Evolutionary conservation across 2,329 filamentous ascomycete genomes (phyloP), one percentile per base, ranked within the genome.

Genomic region (Stachybotrys elegans): DNA sequence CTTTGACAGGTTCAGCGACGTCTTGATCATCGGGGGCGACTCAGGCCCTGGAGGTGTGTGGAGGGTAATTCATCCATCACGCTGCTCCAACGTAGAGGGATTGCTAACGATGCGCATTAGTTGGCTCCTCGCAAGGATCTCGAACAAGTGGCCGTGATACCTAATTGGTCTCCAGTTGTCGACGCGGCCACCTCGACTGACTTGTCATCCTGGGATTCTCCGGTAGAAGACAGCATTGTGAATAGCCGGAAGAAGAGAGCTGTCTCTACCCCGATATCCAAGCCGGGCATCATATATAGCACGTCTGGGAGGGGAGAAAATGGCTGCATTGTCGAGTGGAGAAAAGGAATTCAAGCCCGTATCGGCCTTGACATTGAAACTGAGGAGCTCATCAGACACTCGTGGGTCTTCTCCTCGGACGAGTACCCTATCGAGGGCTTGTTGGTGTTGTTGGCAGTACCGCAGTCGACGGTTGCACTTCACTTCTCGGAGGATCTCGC

Each of bases 21-120:
- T 94, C n/a, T 69, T 95, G 38, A 76, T 94, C 27, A 80, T 86
- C 39, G 86, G 86, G 5, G 90, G 92, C 1, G 83, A 87, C 51
- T 85, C 84, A 43, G 86, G 89, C 8, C 79, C 84, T 48, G 91
- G 91, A 6, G 82, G 84, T 1, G 73, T 93, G 6, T 92, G 86
- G 70, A 80, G 82, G 63, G 82, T 87, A 62, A 68, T 74, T 40
- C 17, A 7, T 5, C 22, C 22, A 6, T 34, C 3, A 13, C 31
- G 19, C n/a, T 12, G 31, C 9, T n/a, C n/a, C n/a, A n/a, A n/a
- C n/a, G n/a, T n/a, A n/a, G n/a, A 16, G 34, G 5, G 12, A 17
- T 6, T n/a, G 16, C 38, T 40, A 23, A 27, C 4, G 3, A 25
- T 23, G 5, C 12, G 16, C 12, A 11, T 39, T 45, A 83, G 70